Conservation (phyloP, 169 alveolate genomes). For the Plasmodium cynomolgi region DNA sequence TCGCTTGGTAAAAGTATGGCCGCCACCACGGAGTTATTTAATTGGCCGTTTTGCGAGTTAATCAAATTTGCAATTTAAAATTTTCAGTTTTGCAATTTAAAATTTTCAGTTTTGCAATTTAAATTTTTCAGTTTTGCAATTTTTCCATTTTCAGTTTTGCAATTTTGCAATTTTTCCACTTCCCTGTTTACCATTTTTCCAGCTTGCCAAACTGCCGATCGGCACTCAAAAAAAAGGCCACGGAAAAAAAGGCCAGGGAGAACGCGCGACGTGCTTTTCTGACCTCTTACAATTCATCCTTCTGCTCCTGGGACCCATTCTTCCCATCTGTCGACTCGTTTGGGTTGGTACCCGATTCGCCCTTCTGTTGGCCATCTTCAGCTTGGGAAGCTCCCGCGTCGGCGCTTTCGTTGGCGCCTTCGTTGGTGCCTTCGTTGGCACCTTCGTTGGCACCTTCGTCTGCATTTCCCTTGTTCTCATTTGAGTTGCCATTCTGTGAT, state of each 20-base stretch:
- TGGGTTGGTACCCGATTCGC: not conserved
- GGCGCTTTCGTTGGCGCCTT: conserved; percentile 13
- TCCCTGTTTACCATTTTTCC: not conserved
- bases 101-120: not conserved
- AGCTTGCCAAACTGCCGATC: not conserved
- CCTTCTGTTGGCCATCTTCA: not conserved
- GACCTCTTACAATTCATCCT: conserved; percentile 34
- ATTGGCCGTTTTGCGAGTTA: not conserved
- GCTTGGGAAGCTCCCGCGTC: not conserved
- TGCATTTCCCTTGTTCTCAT: not conserved
- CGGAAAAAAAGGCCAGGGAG: not conserved
- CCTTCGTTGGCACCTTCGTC: conserved; percentile 15
- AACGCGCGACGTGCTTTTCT: not conserved
- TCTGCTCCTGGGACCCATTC: conserved; percentile 23
- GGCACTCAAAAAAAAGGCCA: not conserved
- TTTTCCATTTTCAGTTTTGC: no score
- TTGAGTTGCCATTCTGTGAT: not conserved
- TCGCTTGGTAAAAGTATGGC: not conserved
- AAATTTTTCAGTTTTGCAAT: no score
- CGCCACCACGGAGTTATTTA: not conserved
- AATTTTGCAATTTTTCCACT: no score
- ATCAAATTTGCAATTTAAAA: not conserved
- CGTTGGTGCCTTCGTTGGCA: not conserved
- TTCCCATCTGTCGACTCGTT: not conserved
- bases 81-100: no score